Percentiles rank a stretch among this genome's conserved stretches.
phyloP scores from a whole-genome alignment of 2,329 filamentous ascomycete genomes.

The Tolypocladium ovalisporum region DNA sequence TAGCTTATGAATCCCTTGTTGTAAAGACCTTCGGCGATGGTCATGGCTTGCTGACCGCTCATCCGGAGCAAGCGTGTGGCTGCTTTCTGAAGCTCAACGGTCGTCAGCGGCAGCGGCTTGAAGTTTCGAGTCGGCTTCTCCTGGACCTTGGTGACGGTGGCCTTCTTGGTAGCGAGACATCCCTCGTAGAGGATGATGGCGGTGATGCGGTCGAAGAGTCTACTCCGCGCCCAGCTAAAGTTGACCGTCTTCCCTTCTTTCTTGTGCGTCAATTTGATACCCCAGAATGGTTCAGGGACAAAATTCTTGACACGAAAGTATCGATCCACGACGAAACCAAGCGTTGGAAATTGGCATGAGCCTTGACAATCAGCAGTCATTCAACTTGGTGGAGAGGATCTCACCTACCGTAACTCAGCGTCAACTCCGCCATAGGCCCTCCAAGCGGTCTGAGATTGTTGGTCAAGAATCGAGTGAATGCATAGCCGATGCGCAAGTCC shows the following conservation, averaged over 20 bases:
- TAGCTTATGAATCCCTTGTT: constrained; percentile 96
- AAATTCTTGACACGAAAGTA: constrained; percentile 94
- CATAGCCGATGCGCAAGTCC: constrained; percentile 82
- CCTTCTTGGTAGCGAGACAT: constrained; percentile 65
- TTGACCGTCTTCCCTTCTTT: constrained; percentile 69
- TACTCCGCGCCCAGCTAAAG: constrained; percentile 73
- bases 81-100: constrained; percentile 92
- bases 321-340: constrained; percentile 93
- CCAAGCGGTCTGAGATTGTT: constrained; percentile 65
- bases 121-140: constrained; percentile 90
- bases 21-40: constrained; percentile 75
- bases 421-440: constrained; percentile 49
- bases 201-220: constrained; percentile 78
- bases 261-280: constrained; percentile 71
- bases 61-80: constrained; percentile 83
- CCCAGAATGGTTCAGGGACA: constrained; percentile 85
- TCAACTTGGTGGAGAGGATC: neutral
- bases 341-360: constrained; percentile 91
- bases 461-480: constrained; percentile 84
- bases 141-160: constrained; percentile 73
- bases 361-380: constrained; percentile 30
- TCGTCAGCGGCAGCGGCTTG: constrained; percentile 88
- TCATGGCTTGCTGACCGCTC: constrained; percentile 86
- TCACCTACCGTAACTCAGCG: constrained; percentile 68
- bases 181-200: constrained; percentile 76